A percentile compares a stretch with the other conserved stretches of the same genome.
These are phyloP conservation scores for Pseudogymnoascus sp. DNA, from an alignment of 2,329 filamentous ascomycete species.

Conservation along the genomic window DNA sequence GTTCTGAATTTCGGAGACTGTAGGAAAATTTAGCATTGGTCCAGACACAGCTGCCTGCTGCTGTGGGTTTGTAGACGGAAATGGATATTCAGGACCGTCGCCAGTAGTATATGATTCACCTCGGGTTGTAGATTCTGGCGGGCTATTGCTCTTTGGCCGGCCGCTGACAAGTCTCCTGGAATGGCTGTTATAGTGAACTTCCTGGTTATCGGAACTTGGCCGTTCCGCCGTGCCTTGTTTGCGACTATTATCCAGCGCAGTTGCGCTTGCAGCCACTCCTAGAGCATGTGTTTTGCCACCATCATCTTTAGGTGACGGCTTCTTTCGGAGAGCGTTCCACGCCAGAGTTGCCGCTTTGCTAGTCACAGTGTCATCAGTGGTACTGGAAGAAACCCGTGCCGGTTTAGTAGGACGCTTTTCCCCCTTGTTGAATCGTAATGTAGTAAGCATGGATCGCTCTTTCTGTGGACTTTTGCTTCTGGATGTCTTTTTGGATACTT, in stretches of 20 bases:
- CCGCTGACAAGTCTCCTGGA: constrained; percentile 26
- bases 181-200: constrained; percentile 25
- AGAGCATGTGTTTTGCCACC: constrained; percentile 22
- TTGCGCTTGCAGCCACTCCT: constrained; percentile 20
- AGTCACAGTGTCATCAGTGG: constrained; percentile 39
- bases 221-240: constrained; percentile 12
- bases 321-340: constrained; percentile 39
- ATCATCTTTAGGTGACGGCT: constrained; percentile 21
- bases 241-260: constrained; percentile 18
- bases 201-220: constrained; percentile 16
- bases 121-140: constrained; percentile 16
- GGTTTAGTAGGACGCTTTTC: constrained; percentile 39
- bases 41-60: constrained; percentile 23
- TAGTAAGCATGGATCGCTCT: constrained; percentile 50
- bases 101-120: constrained; percentile 17
- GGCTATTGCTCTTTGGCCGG: constrained; percentile 10
- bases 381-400: constrained; percentile 20
- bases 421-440: constrained; percentile 41
- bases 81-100: constrained; percentile 24
- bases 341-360: constrained; percentile 57
- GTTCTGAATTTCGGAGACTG: constrained; percentile 20
- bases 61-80: constrained; percentile 23
- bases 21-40: constrained; percentile 19
- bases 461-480: constrained; percentile 51
- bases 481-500: constrained; percentile 26